Evolutionary conservation across 2,329 filamentous ascomycete genomes (phyloP), one percentile per base, ranked within the genome.

Genomic region (Helotiales sp.): DNA sequence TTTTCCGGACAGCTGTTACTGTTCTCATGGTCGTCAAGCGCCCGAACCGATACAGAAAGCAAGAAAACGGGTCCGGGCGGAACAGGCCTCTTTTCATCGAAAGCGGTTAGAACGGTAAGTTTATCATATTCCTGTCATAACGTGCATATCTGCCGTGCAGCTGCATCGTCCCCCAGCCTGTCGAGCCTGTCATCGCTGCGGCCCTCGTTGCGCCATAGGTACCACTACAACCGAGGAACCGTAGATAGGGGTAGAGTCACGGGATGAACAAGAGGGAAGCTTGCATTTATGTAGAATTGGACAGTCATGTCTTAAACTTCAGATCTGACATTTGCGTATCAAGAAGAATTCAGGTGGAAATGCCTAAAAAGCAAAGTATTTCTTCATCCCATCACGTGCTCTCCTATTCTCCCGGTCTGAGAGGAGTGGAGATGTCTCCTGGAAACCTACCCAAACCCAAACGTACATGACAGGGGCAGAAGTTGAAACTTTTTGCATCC

Each of bases 101-200:
- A 50, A 42, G 24, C 12, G 19, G 53, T 31, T 40, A 30, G 52
- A 34, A 40, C 38, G 46, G 47, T n/a, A n/a, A n/a, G n/a, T n/a
- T 46, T 48, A 47, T 55, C 38, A 52, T 52, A 58, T 58, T 52
- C 34, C 13, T 52, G 51, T 38, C 34, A 36, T 34, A 52, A 50
- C 50, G 44, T 50, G 47, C 47, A 47, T 58, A 12, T 48, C 29
- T 33, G 22, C 52, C 29, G 46, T 47, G 42, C 42, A 47, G 17
- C 17, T 44, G 24, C 24, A 44, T 12, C 38, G 10, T 17, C n/a
- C 42, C 29, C 24, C 24, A 47, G 15, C 42, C 42, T 27, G 3
- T 27, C 22, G 10, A 19, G n/a, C n/a, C 36, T 22, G 36, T 47
- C 46, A 48, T 17, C 46, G 5, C 44, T 13, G 25, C 29, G 46